These are phyloP conservation scores for Boletales sp. DNA, from an alignment of 768 basidiomycete species.

Conservation along the genomic window DNA sequence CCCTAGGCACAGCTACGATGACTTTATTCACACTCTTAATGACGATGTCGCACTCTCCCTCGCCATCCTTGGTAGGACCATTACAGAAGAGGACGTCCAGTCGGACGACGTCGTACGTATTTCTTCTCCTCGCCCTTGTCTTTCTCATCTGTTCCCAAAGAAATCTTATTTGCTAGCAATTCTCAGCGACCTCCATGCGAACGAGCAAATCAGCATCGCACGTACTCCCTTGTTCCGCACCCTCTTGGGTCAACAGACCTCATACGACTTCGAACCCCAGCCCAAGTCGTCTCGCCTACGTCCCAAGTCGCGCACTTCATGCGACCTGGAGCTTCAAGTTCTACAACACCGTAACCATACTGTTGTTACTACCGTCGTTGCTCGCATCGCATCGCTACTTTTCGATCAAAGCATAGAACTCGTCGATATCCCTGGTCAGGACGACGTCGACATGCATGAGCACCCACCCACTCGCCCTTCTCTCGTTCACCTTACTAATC, in stretches of 20 bases:
- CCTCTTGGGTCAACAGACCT: constrained; percentile 25
- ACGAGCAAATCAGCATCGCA: constrained; percentile 28
- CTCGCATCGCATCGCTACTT: constrained; percentile 42
- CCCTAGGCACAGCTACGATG: constrained; percentile 35
- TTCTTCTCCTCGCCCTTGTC: neutral
- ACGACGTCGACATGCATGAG: constrained; percentile 26
- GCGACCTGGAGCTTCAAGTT: constrained; percentile 28
- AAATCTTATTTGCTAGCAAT: constrained; percentile 40
- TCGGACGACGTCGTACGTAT: constrained; percentile 45
- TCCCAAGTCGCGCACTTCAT: constrained; percentile 9
- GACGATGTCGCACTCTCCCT: constrained; percentile 31
- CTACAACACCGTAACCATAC: constrained; percentile 37
- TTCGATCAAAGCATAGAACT: constrained; percentile 45
- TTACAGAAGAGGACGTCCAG: constrained; percentile 42
- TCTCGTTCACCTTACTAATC: constrained; percentile 29
- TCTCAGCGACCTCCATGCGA: constrained; percentile 37
- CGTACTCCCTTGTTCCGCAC: constrained; percentile 42
- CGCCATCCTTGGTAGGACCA: constrained; percentile 41
- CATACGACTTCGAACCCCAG: constrained; percentile 21
- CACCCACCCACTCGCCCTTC: constrained; percentile 5
- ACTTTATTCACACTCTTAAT: constrained; percentile 37
- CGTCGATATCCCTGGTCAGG: constrained; percentile 27
- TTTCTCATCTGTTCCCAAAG: constrained; percentile 25
- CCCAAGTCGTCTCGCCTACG: constrained; percentile 14
- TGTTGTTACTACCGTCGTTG: constrained; percentile 46